Evolutionary conservation across 176 grass and related monocot species (phyloP).

Genomic region (Juncus effusus): DNA sequence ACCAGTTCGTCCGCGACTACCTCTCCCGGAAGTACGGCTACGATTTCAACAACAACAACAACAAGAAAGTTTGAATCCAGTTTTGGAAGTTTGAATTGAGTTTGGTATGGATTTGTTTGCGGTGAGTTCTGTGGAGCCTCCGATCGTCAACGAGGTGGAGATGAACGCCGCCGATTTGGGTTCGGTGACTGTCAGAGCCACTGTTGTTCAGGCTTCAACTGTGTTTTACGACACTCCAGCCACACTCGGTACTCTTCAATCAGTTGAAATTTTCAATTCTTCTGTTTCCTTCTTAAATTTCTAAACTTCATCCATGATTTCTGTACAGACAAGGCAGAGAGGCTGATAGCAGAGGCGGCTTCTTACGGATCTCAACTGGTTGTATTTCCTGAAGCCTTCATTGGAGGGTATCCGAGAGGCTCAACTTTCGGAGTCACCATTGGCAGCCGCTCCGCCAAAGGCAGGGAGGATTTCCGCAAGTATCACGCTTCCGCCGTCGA

Average conservation of each 20-base stretch:
- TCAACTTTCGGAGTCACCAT: constrained; percentile 75
- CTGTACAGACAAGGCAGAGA: constrained; percentile 73
- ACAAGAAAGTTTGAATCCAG: not conserved
- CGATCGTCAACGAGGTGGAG: constrained; percentile 74
- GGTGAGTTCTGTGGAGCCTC: constrained; percentile 29
- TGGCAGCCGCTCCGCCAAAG: constrained; percentile 63
- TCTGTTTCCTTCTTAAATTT: too few relatives aligned
- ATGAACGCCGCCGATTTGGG: constrained; percentile 65
- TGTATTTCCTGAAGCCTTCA: constrained; percentile 86
- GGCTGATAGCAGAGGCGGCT: constrained; percentile 71
- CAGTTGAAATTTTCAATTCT: not conserved
- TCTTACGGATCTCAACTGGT: constrained; percentile 74
- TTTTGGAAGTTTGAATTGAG: not conserved
- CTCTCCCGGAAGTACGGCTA: constrained; percentile 47
- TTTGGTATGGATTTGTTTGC: constrained; percentile 44
- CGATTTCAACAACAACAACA: constrained; percentile 9
- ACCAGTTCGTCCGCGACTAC: constrained; percentile 51
- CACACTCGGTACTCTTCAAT: constrained; percentile 35
- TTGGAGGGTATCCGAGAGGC: constrained; percentile 85
- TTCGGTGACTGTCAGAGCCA: constrained; percentile 60
- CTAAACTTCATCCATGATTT: constrained; percentile 1
- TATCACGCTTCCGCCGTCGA: constrained; percentile 82
- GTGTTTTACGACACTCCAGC: constrained; percentile 87
- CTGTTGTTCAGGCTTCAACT: constrained; percentile 88
- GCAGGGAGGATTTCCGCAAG: constrained; percentile 83